Evolutionary conservation across 108 stramenopile species (phyloP).

Genomic region (Stephanodiscus triporus): DNA sequence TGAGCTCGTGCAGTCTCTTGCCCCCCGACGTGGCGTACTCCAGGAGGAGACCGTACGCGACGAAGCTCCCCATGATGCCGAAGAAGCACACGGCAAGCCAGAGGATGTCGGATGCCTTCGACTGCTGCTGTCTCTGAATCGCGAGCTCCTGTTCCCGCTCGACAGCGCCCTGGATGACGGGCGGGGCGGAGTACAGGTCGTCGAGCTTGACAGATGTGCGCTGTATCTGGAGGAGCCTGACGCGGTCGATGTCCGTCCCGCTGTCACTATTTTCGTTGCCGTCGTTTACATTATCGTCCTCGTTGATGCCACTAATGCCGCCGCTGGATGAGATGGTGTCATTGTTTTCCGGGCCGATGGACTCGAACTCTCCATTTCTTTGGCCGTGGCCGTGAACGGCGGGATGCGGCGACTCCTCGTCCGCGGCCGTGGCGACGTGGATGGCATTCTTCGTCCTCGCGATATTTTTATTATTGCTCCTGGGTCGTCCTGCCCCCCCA

Average conservation of each 20-base stretch:
- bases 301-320: not conserved
- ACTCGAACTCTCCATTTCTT: not conserved
- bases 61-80: slow-evolving; percentile 92
- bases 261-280: slow-evolving; percentile 1
- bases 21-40: slow-evolving; percentile 96
- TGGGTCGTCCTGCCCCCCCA: not conserved
- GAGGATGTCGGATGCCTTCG: slow-evolving; percentile 53
- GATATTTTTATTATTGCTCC: not conserved
- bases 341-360: not conserved
- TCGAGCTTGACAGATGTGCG: slow-evolving; percentile 42
- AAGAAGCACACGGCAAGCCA: slow-evolving; percentile 90
- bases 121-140: slow-evolving; percentile 12
- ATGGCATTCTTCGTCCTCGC: not conserved
- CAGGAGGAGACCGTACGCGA: slow-evolving; percentile 90
- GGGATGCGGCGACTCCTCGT: no score
- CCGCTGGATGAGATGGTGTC: no score
- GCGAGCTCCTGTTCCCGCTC: not conserved
- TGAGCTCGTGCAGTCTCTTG: slow-evolving; percentile 91
- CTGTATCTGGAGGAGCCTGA: slow-evolving; percentile 26
- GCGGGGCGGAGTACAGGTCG: slow-evolving; percentile 45
- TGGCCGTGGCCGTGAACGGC: no score
- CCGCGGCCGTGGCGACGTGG: no score
- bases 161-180: slow-evolving; percentile 13
- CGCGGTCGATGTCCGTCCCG: slow-evolving; percentile 24
- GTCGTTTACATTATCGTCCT: not conserved